phyloP scores from a whole-genome alignment of 2,329 filamentous ascomycete genomes.

The Arthroderma uncinatum region DNA sequence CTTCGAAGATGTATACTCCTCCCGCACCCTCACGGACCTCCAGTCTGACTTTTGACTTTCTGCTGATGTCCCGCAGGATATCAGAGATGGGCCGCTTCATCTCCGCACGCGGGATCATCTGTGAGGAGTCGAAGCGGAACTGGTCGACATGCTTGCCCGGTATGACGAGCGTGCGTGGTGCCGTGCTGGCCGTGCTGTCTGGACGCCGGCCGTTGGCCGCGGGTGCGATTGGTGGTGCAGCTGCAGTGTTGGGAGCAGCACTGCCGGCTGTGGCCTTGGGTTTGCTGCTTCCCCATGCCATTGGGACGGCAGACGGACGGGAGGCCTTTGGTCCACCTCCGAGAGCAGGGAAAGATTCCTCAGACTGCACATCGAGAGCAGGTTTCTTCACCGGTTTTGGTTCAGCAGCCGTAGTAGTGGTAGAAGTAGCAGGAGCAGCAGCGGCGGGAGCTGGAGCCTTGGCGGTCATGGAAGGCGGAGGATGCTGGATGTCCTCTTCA shows the following conservation, averaged over 20 bases:
- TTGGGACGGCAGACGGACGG: constrained; percentile 49
- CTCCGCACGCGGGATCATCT: constrained; percentile 64
- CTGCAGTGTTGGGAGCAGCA: constrained; percentile 29
- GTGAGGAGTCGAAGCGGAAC: constrained; percentile 60
- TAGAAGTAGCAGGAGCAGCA: constrained; percentile 34
- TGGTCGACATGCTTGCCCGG: constrained; percentile 73
- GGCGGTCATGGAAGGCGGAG: constrained; percentile 38
- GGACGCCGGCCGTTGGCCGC: constrained; percentile 44
- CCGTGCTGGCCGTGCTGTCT: constrained; percentile 28
- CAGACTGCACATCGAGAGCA: constrained; percentile 66
- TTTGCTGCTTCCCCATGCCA: constrained; percentile 65
- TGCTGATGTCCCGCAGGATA: constrained; percentile 83
- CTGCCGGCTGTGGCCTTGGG: constrained; percentile 21
- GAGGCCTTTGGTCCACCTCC: constrained; percentile 57
- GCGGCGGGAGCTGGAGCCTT: constrained; percentile 16
- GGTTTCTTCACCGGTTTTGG: constrained; percentile 44
- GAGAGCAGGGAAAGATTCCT: constrained; percentile 88
- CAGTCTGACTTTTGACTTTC: constrained; percentile 76
- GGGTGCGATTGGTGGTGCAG: constrained; percentile 44
- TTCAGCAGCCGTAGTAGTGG: constrained; percentile 43
- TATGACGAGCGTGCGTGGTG: constrained; percentile 54
- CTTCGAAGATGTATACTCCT: constrained; percentile 69
- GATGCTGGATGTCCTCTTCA: constrained; percentile 58
- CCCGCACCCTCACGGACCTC: constrained; percentile 62
- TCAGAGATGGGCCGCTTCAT: constrained; percentile 78